Evolutionary conservation across 2,329 filamentous ascomycete species (phyloP).

Genomic region (Aureobasidium sp.): DNA sequence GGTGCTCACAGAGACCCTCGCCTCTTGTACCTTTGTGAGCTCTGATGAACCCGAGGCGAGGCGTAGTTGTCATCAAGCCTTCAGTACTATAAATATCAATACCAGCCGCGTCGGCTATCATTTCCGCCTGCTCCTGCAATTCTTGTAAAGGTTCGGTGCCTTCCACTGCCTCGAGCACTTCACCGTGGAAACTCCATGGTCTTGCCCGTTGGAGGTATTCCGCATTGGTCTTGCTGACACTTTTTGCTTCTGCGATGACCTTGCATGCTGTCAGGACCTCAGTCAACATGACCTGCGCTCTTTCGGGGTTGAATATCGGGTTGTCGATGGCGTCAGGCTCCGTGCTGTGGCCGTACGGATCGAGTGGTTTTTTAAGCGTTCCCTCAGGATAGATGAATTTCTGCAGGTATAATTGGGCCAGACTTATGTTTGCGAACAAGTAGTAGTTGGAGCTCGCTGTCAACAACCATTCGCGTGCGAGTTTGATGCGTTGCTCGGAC

Average conservation of each 20-base stretch:
- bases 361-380: conserved; percentile 1
- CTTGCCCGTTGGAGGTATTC: not conserved
- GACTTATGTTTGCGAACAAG: conserved; percentile 21
- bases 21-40: conserved; percentile 13
- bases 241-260: not conserved
- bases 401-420: conserved; percentile 19
- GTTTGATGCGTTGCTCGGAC: conserved; percentile 17
- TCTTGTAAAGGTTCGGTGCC: conserved; percentile 9
- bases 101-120: conserved; percentile 21
- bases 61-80: not conserved
- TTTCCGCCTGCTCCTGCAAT: conserved; percentile 20
- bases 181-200: not conserved
- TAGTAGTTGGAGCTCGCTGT: conserved; percentile 17
- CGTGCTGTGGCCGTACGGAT: conserved; percentile 18
- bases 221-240: not conserved
- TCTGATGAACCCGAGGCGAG: conserved; percentile 19
- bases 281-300: conserved; percentile 13
- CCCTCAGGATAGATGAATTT: conserved; percentile 11
- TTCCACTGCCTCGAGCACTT: not conserved
- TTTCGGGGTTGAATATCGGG: conserved; percentile 16
- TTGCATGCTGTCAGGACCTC: not conserved
- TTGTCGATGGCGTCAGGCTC: conserved; percentile 18
- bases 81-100: conserved; percentile 21
- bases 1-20: not conserved
- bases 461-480: conserved; percentile 23